phyloP scores from a whole-genome alignment of 2,329 filamentous ascomycete species.

The Fusarium virguliforme region DNA sequence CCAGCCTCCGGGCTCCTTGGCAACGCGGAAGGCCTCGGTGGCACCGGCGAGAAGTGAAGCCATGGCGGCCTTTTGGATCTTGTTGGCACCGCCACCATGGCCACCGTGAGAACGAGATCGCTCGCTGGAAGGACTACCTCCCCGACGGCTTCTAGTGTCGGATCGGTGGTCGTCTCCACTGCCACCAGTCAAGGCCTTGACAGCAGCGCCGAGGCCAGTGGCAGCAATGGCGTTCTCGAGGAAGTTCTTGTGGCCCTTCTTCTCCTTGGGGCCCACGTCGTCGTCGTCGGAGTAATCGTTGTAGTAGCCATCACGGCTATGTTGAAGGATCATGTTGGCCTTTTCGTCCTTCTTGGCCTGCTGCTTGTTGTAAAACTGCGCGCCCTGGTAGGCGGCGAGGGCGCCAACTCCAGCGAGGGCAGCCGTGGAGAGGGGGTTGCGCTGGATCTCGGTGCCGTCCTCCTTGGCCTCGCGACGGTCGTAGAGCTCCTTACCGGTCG shows the following conservation, averaged over 20 bases:
- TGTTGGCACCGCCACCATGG: constrained; percentile 64
- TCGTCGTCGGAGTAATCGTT: constrained; percentile 72
- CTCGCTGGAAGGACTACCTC: constrained; percentile 62
- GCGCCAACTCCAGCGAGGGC: constrained; percentile 76
- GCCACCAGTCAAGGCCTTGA: constrained; percentile 71
- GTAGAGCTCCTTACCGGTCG: constrained; percentile 77
- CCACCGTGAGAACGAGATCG: constrained; percentile 69
- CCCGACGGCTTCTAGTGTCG: constrained; percentile 66
- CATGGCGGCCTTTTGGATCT: constrained; percentile 89
- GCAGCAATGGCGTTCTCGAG: constrained; percentile 75
- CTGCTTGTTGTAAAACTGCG: constrained; percentile 75
- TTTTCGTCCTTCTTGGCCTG: constrained; percentile 71
- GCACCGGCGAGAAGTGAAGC: constrained; percentile 92
- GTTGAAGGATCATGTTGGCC: constrained; percentile 68
- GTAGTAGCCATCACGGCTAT: constrained; percentile 68
- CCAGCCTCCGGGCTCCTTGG: constrained; percentile 92
- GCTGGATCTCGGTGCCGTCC: constrained; percentile 66
- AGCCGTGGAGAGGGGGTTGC: constrained; percentile 73
- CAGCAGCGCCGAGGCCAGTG: constrained; percentile 74
- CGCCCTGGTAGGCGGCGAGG: constrained; percentile 75
- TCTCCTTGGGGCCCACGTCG: constrained; percentile 68
- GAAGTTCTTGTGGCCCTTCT: constrained; percentile 76
- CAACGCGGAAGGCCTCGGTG: constrained; percentile 90
- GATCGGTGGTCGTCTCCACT: constrained; percentile 61
- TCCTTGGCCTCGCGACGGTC: constrained; percentile 73